Evolutionary conservation across 192 early-diverging fungal genomes (phyloP).

Genomic region (Martensiomyces pterosporus): DNA sequence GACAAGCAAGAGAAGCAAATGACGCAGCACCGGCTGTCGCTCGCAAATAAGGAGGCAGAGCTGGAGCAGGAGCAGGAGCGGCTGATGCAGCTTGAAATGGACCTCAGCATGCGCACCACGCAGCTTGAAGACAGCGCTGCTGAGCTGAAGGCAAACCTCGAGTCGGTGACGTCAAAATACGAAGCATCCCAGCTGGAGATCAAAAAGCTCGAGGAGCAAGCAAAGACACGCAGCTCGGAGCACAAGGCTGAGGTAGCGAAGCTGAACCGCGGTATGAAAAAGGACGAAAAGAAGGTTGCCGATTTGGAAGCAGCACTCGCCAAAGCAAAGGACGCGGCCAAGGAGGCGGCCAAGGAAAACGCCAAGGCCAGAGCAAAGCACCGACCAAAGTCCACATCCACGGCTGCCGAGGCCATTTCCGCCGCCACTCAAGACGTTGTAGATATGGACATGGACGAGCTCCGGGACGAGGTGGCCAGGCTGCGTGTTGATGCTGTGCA

Average conservation of each 20-base stretch:
- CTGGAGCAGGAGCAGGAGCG: constrained; percentile 47
- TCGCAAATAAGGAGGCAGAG: constrained; percentile 33
- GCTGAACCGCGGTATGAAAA: constrained; percentile 19
- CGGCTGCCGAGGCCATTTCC: constrained; percentile 37
- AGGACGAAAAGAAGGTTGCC: constrained; percentile 28
- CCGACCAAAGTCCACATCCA: constrained; percentile 33
- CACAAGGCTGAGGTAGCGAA: constrained; percentile 17
- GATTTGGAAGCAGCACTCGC: constrained; percentile 30
- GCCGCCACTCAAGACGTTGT: constrained; percentile 40
- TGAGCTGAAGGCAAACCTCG: constrained; percentile 30
- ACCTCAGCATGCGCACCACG: constrained; percentile 31
- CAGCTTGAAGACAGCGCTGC: constrained; percentile 45
- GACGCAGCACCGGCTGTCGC: constrained; percentile 24
- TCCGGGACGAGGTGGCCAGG: constrained; percentile 31
- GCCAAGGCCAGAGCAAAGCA: constrained; percentile 11
- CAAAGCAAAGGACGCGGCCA: constrained; percentile 13
- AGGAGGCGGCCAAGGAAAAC: constrained; percentile 15
- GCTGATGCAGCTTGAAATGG: constrained; percentile 48
- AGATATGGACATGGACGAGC: constrained; percentile 30
- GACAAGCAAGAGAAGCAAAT: constrained; percentile 36
- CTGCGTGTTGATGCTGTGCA: constrained; percentile 42
- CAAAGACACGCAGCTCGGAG: constrained; percentile 23
- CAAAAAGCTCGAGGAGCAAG: constrained; percentile 24
- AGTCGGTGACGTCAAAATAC: constrained; percentile 10
- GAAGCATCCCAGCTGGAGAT: constrained; percentile 14